These are phyloP conservation scores for Hirsutella rhossiliensis DNA, from an alignment of 2,329 filamentous ascomycete species.

Conservation along the genomic window DNA sequence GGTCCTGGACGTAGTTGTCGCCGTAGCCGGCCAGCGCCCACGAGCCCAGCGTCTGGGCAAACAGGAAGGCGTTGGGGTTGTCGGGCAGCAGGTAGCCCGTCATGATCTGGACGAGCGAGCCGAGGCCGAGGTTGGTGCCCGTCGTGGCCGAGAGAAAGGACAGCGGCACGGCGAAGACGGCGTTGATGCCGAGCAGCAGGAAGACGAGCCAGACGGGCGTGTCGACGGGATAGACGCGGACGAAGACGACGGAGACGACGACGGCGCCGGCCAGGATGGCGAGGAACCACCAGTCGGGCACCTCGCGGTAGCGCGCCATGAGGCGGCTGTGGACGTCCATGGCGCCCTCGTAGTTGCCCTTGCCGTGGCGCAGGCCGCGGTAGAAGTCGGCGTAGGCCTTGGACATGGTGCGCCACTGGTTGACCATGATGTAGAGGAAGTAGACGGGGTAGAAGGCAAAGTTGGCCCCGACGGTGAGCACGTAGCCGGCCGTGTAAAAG, in stretches of 20 bases:
- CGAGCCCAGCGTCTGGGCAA: slow-evolving; percentile 11
- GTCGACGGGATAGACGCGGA: slow-evolving; percentile 14
- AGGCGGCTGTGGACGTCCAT: slow-evolving; percentile 27
- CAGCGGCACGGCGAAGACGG: slow-evolving; percentile 29
- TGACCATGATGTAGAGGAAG: slow-evolving; percentile 29
- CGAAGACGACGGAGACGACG: slow-evolving; percentile 17
- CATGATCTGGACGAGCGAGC: slow-evolving; percentile 29
- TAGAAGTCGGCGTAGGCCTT: slow-evolving; percentile 26
- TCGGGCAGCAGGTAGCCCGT: slow-evolving; percentile 13
- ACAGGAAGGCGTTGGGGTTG: slow-evolving; percentile 13
- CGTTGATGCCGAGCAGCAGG: slow-evolving; percentile 24
- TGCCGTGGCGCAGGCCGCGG: slow-evolving; percentile 23
- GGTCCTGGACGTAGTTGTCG: slow-evolving; percentile 31
- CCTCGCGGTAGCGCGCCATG: slow-evolving; percentile 29
- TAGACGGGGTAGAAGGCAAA: slow-evolving; percentile 32
- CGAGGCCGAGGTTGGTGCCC: slow-evolving; percentile 28
- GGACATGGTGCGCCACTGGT: slow-evolving; percentile 15
- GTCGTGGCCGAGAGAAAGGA: slow-evolving; percentile 32
- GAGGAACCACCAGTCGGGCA: slow-evolving; percentile 35
- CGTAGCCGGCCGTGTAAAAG: slow-evolving; percentile 29
- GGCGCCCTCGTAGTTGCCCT: slow-evolving; percentile 26
- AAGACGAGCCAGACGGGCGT: slow-evolving; percentile 27
- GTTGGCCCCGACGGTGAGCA: slow-evolving; percentile 27
- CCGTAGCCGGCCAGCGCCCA: slow-evolving; percentile 20
- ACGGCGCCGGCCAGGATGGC: slow-evolving; percentile 20